These are phyloP conservation scores for Mycena polygramma DNA, from an alignment of 768 basidiomycete genomes.

Conservation along the genomic window DNA sequence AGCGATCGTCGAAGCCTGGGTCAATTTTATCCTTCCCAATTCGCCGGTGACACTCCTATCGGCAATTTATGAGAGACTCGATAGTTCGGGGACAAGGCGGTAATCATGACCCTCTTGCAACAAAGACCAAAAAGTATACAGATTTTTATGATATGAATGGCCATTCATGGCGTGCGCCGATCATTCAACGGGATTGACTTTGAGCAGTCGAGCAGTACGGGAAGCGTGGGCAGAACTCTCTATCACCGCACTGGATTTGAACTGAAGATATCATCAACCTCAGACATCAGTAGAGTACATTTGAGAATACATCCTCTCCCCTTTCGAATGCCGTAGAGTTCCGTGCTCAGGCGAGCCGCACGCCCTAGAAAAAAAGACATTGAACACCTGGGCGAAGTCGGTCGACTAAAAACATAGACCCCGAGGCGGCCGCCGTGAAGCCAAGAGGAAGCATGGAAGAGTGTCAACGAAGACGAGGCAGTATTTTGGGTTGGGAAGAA, in stretches of 20 bases:
- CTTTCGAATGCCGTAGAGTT: slow-evolving; percentile 19
- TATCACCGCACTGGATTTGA: background rate
- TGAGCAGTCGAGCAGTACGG: slow-evolving; percentile 20
- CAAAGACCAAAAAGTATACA: slow-evolving; percentile 7
- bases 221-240: slow-evolving; percentile 11
- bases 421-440: slow-evolving; percentile 5
- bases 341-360: slow-evolving; percentile 7
- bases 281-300: slow-evolving; percentile 18
- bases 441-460: slow-evolving; percentile 15
- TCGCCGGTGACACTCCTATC: slow-evolving; percentile 12
- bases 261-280: slow-evolving; percentile 5
- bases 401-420: slow-evolving; percentile 15
- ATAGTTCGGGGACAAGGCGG: slow-evolving; percentile 24
- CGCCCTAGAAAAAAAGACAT: too few species aligned
- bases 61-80: slow-evolving; percentile 17
- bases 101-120: slow-evolving; percentile 17
- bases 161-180: slow-evolving; percentile 15
- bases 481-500: slow-evolving; percentile 19
- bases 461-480: slow-evolving; percentile 11
- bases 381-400: slow-evolving; percentile 14
- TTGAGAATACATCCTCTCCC: slow-evolving; percentile 12
- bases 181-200: slow-evolving; percentile 23
- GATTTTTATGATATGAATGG: slow-evolving; percentile 15
- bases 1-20: slow-evolving; percentile 12
- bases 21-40: slow-evolving; percentile 26